Evolutionary conservation across 2,329 filamentous ascomycete species (phyloP), one percentile per base, ranked within the genome.

Genomic region (Sporothrix mexicana): DNA sequence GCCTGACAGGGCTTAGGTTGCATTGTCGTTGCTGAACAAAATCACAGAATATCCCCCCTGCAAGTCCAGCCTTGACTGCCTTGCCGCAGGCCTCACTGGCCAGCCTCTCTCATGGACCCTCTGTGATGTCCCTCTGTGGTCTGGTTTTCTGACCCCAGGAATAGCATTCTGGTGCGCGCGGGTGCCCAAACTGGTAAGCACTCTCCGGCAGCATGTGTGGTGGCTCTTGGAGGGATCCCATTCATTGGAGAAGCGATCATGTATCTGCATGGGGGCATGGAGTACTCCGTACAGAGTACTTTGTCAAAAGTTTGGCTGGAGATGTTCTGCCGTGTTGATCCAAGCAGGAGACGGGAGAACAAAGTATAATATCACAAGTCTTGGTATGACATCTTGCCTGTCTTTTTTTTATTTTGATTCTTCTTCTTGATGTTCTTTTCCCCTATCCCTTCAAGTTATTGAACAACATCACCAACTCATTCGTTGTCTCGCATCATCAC

Each of bases 321-420:
- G 30, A 62, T 62, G 13, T 62, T 20, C 36, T 20, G 30, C 17
- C 30, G 15, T 62, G 30, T 15, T 41, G 17, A 43, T 62, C 57
- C 17, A 20, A 20, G 15, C 55, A 36, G 30, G 30, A 4, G 30
- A 36, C 12, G 30, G 43, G 36, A 4, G 2, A 36, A 43, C 30
- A 43, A n/a, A 62, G 43, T 62, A 62, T 62, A 62, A 62, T 9
- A 41, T 62, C 57, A 20, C 20, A 17, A 36, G 17, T n/a, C 36
- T 20, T 62, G 57, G 57, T 36, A 20, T 20, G 13, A 51, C 47
- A 7, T 17, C 47, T 17, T 51, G 13, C 6, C n/a, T 51, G 17
- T 53, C 17, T 53, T 20, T 53, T n/a, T 51, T 20, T 53, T 7
- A 53, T 20, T 53, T 17, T 17, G 55, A 6, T 30, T 30, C 15